Base-by-base conservation (phyloP, 2,329 filamentous ascomycete genomes). In the Talaromyces sp. region DNA sequence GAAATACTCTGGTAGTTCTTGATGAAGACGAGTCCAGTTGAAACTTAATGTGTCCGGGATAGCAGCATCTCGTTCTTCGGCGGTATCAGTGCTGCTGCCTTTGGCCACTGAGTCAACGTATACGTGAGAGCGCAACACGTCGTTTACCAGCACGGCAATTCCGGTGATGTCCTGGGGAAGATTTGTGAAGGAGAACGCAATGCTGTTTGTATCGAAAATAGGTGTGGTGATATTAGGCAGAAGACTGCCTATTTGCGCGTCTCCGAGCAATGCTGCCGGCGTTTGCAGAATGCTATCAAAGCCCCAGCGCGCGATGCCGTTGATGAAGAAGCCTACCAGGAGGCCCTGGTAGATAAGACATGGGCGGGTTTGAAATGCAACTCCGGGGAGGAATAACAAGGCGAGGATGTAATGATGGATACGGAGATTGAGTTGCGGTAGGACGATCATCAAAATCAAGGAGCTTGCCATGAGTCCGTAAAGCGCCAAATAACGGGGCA, bases 401-500 rank as follows among this genome's bases (percentile, higher is more conserved):
- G 81, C 82, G 3, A 87, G 78, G 66, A 87, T 85, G 68, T 87
- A 87, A 67, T 87, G 85, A 66, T 87, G 85, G 62, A 87, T 85
- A n/a, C 85, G 81, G 22, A 87, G 76, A 63, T 82, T 83, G 74
- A 86, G 81, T 44, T 80, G 74, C 0, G 85, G 85, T 2, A 86
- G 73, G 1, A 80, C 75, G n/a, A 86, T 71, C 30, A 86, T 73
- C 28, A 78, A 66, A 54, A 85, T 73, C 39, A 82, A 67, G 25
- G 72, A 79, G 66, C 84, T 83, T 55, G 54, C 58, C 62, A 83
- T 75, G 30, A 79, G 65, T 49, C 69, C 76, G 66, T 84, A 84
- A 53, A 84, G 70, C 30, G 69, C 71, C 55, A 86, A 70, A 72
- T 80, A 81, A 25, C 74, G 70, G 11, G 81, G 81, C 64, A 86